A percentile compares a stretch with the other conserved stretches of the same genome.
Conservation (phyloP, 768 basidiomycete genomes). For the Lactarius hatsudake region DNA sequence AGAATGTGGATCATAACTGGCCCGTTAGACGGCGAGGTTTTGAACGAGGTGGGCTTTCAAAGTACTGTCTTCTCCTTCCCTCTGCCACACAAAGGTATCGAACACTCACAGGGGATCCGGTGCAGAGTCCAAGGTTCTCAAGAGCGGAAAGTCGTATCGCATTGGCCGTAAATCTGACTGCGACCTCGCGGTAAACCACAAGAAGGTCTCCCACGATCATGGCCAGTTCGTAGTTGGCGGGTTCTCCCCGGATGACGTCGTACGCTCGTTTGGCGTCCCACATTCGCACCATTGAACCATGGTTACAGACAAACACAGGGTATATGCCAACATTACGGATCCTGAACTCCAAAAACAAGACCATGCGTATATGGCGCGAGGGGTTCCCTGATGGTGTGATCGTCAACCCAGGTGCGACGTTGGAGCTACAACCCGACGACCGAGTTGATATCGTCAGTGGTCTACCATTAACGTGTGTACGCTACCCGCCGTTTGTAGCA, state of each 20-base stretch:
- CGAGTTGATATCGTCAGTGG: constrained; percentile 44
- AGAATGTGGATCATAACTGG: constrained; percentile 56
- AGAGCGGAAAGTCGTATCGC: constrained; percentile 50
- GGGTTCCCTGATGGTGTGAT: constrained; percentile 30
- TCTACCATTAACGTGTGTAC: constrained; percentile 46
- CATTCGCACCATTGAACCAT: not conserved
- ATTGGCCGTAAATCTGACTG: constrained; percentile 55
- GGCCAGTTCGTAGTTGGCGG: constrained; percentile 55
- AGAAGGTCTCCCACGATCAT: constrained; percentile 64
- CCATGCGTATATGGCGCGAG: constrained; percentile 43
- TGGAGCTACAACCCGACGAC: constrained; percentile 56
- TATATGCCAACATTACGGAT: constrained; percentile 49
- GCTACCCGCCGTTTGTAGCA: constrained; percentile 1
- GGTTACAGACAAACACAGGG: constrained; percentile 47
- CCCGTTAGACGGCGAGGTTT: constrained; percentile 47
- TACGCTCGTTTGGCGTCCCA: constrained; percentile 38
- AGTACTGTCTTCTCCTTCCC: constrained; percentile 37
- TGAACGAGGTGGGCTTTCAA: constrained; percentile 37
- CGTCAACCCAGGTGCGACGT: constrained; percentile 39
- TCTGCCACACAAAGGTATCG: not conserved
- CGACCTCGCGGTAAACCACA: constrained; percentile 50
- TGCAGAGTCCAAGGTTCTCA: constrained; percentile 58
- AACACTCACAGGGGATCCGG: not conserved
- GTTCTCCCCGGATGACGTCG: constrained; percentile 52
- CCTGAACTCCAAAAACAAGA: constrained; percentile 47